phyloP scores from a whole-genome alignment of 148 eudicot genomes.

The Rhododendron kiyosumense region DNA sequence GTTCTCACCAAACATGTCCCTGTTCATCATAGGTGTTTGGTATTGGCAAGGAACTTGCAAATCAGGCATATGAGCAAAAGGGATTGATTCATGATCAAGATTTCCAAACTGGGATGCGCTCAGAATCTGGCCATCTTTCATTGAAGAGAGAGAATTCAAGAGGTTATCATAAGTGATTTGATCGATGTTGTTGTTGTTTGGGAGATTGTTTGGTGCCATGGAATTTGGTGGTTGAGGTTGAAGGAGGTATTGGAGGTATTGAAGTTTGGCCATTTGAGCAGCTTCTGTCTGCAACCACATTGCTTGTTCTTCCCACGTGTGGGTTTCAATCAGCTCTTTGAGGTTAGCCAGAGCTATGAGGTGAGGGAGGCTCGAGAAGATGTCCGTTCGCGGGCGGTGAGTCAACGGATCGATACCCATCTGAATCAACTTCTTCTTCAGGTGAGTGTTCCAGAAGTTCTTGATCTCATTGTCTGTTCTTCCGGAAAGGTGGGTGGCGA shows the following conservation, averaged over 20 bases:
- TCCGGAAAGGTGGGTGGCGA: slow-evolving; percentile 84
- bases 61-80: slow-evolving; percentile 55
- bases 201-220: slow-evolving; percentile 13
- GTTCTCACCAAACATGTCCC: slow-evolving; percentile 27
- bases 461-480: slow-evolving; percentile 94
- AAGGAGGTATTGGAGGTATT: slow-evolving; percentile 58
- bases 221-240: slow-evolving; percentile 36
- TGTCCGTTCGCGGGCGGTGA: slow-evolving; percentile 85
- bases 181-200: slow-evolving; percentile 28
- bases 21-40: slow-evolving; percentile 5
- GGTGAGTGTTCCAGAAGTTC: slow-evolving; percentile 95
- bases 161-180: slow-evolving; percentile 39
- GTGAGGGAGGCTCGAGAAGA: slow-evolving; percentile 85
- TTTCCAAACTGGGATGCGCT: slow-evolving; percentile 6
- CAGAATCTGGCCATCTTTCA: slow-evolving; percentile 24
- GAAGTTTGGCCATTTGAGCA: slow-evolving; percentile 58
- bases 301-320: slow-evolving; percentile 82
- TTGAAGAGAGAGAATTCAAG: slow-evolving; percentile 41
- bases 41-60: slow-evolving; percentile 33
- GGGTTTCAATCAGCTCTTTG: slow-evolving; percentile 60
- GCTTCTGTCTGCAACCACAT: slow-evolving; percentile 64
- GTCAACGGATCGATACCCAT: slow-evolving; percentile 98
- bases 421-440: slow-evolving; percentile 89
- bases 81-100: slow-evolving; percentile 12
- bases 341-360: slow-evolving; percentile 90